phyloP scores from a whole-genome alignment of 495 filamentous ascomycete genomes.

The Penicillium antarcticum region DNA sequence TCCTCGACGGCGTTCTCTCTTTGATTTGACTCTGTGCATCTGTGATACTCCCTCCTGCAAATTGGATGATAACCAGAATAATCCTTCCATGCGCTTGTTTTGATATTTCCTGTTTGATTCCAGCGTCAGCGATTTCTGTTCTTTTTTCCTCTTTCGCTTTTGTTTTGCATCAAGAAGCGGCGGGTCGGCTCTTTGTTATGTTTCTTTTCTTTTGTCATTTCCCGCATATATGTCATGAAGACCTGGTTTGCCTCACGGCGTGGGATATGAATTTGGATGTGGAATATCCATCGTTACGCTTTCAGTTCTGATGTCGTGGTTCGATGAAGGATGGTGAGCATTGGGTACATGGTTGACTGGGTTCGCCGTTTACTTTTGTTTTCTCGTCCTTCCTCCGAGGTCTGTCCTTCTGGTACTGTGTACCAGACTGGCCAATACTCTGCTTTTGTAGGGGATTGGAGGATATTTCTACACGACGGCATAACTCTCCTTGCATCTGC shows the following conservation, averaged over 20 bases:
- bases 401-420: slow-evolving; percentile 41
- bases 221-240: slow-evolving; percentile 52
- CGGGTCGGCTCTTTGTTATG: slow-evolving; percentile 51
- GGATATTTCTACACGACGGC: slow-evolving; percentile 26
- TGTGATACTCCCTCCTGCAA: slow-evolving; percentile 49
- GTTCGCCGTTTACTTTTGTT: slow-evolving; percentile 8
- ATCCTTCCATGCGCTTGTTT: slow-evolving; percentile 23
- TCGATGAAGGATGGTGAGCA: slow-evolving; percentile 13
- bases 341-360: slow-evolving; percentile 17
- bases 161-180: slow-evolving; percentile 49
- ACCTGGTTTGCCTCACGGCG: slow-evolving; percentile 60
- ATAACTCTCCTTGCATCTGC: slow-evolving; percentile 33
- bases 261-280: slow-evolving; percentile 52
- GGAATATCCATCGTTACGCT: slow-evolving; percentile 40
- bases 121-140: slow-evolving; percentile 37
- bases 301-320: slow-evolving; percentile 40
- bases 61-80: slow-evolving; percentile 40
- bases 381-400: slow-evolving; percentile 18
- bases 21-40: slow-evolving; percentile 38
- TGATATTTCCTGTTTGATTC: slow-evolving; percentile 26
- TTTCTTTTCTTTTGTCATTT: slow-evolving; percentile 32
- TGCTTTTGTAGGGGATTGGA: slow-evolving; percentile 20
- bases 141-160: slow-evolving; percentile 7
- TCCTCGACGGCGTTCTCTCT: slow-evolving; percentile 47
- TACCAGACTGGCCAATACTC: slow-evolving; percentile 39